A percentile compares a stretch with the other conserved stretches of the same genome.
phyloP scores from a whole-genome alignment of 2,329 filamentous ascomycete genomes.

The Didymella segeticola region DNA sequence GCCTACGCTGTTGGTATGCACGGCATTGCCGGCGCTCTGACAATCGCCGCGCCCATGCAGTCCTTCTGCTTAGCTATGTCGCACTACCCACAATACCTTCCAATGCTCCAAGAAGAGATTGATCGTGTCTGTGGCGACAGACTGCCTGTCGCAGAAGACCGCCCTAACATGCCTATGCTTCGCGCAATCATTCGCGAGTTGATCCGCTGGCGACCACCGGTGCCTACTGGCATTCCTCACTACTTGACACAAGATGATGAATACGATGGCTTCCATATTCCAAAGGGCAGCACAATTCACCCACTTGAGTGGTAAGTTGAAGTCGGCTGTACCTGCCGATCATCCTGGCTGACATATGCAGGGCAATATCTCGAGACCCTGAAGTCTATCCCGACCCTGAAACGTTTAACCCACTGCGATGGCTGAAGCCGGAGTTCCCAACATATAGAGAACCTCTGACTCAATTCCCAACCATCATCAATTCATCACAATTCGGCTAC shows the following conservation, averaged over 20 bases:
- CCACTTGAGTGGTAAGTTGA: constrained; percentile 52
- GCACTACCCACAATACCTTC: constrained; percentile 53
- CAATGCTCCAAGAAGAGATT: constrained; percentile 50
- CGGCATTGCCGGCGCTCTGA: constrained; percentile 55
- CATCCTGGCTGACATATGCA: constrained; percentile 29
- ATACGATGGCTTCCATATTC: constrained; percentile 64
- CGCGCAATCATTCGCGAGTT: constrained; percentile 49
- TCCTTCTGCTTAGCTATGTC: constrained; percentile 56
- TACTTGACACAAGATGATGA: constrained; percentile 61
- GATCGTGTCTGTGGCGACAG: constrained; percentile 51
- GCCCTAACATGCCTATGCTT: constrained; percentile 49
- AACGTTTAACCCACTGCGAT: constrained; percentile 61
- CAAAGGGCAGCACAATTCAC: constrained; percentile 58
- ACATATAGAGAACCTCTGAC: constrained; percentile 61
- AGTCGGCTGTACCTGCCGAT: neutral
- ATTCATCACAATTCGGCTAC: constrained; percentile 62
- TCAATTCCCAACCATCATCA: constrained; percentile 60
- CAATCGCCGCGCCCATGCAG: constrained; percentile 56
- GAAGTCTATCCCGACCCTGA: constrained; percentile 72
- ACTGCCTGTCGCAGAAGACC: constrained; percentile 46
- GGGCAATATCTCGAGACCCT: constrained; percentile 62
- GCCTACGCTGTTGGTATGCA: constrained; percentile 57
- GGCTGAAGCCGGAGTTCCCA: constrained; percentile 66
- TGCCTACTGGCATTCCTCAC: constrained; percentile 61
- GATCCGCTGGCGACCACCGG: constrained; percentile 55